Evolutionary conservation across 371 early-diverging fungal genomes (phyloP), one percentile per base, ranked within the genome.

Genomic region (Mucor circinelloides): DNA sequence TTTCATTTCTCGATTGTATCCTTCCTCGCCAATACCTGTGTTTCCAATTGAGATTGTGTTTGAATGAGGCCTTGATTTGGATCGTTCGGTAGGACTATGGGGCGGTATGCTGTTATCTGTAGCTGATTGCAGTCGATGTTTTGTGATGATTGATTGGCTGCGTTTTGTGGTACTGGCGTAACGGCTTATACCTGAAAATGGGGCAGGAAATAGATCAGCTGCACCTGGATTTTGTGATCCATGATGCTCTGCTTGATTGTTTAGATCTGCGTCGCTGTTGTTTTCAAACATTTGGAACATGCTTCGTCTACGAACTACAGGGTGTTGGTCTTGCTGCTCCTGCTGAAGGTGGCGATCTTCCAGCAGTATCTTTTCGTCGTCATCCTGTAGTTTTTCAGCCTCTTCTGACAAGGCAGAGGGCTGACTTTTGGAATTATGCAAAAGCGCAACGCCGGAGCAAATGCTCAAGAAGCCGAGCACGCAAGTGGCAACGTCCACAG

Each of bases 391-490:
- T 9, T 58, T 38, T 23, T 60, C 28, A 23, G n/a, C 23, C 4
- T 32, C 60, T 19, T 12, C 42, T 2, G 23, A 56, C 2, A 54
- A 32, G 28, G 63, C 32, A 31, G 48, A 15, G 1, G 68, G 68
- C 13, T 73, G 58, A 44, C 74, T 74, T 21, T 68, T 73, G 46
- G 83, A 81, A 32, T 77, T 69, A 50, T 83, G 83, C 2, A 83
- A 54, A 9, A 83, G 61, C 0, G 83, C 74, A 1, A 83, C 78
- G 19, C 83, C 84, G 1, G 81, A 82, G 42, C 88, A 97, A 58
- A 97, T 95, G 30, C 91, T 91, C 17, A 95, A 70, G 77, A 98
- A 98, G 0, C 98, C 98, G 71, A 90, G 83, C 38, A 98, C 88
- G 56, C 97, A 89, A 5, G 95, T 91, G 3, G 90, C 86, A 59